Evolutionary conservation across 352 stramenopile species (phyloP).

Genomic region (Globisporangium perplexum): DNA sequence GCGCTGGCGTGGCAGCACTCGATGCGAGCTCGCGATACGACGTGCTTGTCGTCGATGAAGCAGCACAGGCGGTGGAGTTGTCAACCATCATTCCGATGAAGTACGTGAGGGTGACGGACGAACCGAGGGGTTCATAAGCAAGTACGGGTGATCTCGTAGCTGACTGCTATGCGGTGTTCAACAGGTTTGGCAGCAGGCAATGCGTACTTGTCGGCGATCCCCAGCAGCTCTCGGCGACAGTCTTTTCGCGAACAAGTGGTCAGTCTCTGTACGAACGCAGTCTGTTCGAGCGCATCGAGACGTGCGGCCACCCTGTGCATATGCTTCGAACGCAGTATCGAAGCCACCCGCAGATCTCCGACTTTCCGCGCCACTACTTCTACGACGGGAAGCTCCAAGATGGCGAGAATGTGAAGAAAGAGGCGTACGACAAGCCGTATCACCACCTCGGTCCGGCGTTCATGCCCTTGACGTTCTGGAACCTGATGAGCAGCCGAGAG

Average conservation of each 20-base stretch:
- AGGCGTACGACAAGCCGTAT: conserved; percentile 68
- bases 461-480: conserved; percentile 82
- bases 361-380: conserved; percentile 82
- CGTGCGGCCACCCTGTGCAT: conserved; percentile 81
- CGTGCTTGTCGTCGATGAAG: conserved; percentile 84
- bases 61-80: conserved; percentile 80
- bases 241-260: conserved; percentile 85
- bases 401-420: conserved; percentile 66
- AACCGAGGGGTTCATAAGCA: background rate
- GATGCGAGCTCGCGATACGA: conserved; percentile 77
- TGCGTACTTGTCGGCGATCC: conserved; percentile 92
- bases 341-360: conserved; percentile 80
- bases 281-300: conserved; percentile 91
- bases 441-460: conserved; percentile 73
- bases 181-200: conserved; percentile 83
- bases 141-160: background rate
- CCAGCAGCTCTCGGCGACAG: conserved; percentile 91
- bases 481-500: conserved; percentile 74
- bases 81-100: conserved; percentile 89
- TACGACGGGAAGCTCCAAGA: conserved; percentile 83
- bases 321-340: conserved; percentile 88
- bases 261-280: conserved; percentile 88
- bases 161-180: background rate
- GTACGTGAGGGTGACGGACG: conserved; percentile 25
- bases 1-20: conserved; percentile 73